phyloP scores from a whole-genome alignment of 345 rosid genomes.

The Ailanthus altissimus region DNA sequence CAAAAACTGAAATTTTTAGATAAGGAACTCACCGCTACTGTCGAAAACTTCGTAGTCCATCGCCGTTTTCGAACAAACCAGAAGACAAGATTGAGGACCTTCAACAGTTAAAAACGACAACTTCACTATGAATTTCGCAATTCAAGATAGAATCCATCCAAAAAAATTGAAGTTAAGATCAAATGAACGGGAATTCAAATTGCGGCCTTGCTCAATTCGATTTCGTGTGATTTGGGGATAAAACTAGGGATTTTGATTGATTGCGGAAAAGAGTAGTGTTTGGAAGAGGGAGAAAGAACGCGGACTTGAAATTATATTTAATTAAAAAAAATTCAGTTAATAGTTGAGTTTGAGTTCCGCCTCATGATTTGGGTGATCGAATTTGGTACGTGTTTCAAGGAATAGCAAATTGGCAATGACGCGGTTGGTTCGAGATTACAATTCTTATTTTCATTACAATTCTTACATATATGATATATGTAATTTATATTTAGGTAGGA shows the following conservation, averaged over 20 bases:
- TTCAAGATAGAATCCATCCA: neutral
- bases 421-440: too few species aligned
- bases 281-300: conserved; percentile 27
- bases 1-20: conserved; percentile 3
- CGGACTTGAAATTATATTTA: conserved; percentile 43
- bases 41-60: conserved; percentile 71
- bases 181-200: neutral
- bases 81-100: neutral
- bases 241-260: conserved; percentile 24
- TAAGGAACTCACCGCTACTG: conserved; percentile 60
- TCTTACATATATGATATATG: too few species aligned
- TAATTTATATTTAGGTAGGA: too few species aligned
- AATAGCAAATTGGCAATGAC: too few species aligned
- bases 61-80: conserved; percentile 7
- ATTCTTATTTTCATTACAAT: too few species aligned
- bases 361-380: neutral
- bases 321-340: conserved; percentile 27
- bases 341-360: conserved; percentile 41
- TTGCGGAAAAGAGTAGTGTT: conserved; percentile 4
- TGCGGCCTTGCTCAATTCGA: neutral
- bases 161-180: neutral
- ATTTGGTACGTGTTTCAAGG: conserved; percentile 12
- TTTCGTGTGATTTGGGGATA: conserved; percentile 4
- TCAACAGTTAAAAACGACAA: neutral
- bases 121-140: neutral